Base-by-base conservation (phyloP, 73 alveolate genomes). In the Symbiodinium natans region DNA sequence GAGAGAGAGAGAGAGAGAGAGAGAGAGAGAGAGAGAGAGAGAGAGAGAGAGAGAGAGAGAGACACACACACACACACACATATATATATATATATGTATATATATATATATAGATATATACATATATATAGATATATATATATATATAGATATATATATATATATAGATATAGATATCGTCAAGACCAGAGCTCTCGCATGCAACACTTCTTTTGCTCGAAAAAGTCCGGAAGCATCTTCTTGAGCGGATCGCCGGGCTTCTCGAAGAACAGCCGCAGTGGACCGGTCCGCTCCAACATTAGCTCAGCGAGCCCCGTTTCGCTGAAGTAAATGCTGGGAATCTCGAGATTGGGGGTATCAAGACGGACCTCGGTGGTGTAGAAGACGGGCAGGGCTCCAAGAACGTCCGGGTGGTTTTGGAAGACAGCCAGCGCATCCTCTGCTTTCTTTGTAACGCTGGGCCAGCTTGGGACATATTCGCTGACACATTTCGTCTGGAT, bases 221-320 rank as follows among this genome's bases (percentile, higher is more conserved):
- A 46, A 59, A 59, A 59, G 77, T 59, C 77, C 77, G 77, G 36
- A 59, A 59, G 77, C 77, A 23, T 59, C 36, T 59, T 59, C 34
- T 59, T 19, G 36, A 59, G 34, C n/a, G 38, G 77, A 19, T 27
- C 34, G 77, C 77, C 77, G 34, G 34, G 77, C 77, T 59, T 59
- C 77, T 59, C 77, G 77, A 59, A 59, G 77, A 59, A 59, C 31
- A 59, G 77, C 34, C 77, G 77, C n/a, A 59, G 77, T 19, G 77
- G 77, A 19, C 77, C 77, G 77, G 77, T 27, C 77, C 77, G 77
- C 77, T 59, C 77, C 38, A 59, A 59, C 36, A 4, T 19, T 19
- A 59, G 77, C 77, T 59, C 77, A 0, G 77, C 77, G 77, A 59
- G 77, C 36, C 77, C 77, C 34, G 77, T 27, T 27, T 59, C 34